A percentile compares a stretch with the other conserved stretches of the same genome.
Conservation (phyloP, 441 rosid genomes). For the Rhodomyrtus psidioides region DNA sequence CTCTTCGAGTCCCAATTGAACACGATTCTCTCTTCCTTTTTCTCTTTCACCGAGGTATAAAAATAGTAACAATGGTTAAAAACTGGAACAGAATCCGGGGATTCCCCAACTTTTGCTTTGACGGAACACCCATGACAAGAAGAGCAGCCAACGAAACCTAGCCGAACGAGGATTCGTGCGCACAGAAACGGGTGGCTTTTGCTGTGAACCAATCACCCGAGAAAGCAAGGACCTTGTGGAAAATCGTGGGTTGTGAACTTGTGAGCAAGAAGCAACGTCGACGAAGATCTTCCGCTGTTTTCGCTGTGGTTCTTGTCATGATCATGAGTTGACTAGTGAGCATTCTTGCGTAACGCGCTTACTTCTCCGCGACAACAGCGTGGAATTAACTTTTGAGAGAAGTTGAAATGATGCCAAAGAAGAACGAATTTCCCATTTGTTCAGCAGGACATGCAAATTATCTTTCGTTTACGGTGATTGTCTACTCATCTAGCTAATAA, state of each 20-base stretch:
- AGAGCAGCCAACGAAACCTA: neutral
- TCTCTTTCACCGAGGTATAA: neutral
- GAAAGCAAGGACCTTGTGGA: neutral
- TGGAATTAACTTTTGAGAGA: neutral
- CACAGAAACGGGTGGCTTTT: neutral
- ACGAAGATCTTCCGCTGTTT: neutral
- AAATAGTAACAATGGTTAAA: neutral
- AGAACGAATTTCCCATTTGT: neutral
- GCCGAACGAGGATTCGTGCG: neutral
- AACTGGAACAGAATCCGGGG: neutral
- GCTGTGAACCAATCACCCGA: neutral
- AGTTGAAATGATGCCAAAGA: neutral
- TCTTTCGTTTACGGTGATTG: neutral
- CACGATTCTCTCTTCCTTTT: neutral
- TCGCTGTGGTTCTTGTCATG: neutral
- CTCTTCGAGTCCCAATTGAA: neutral
- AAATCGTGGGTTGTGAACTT: neutral
- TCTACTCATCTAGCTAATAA: neutral
- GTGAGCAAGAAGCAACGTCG: neutral
- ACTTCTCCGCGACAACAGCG: neutral
- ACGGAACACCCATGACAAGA: neutral
- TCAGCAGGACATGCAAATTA: neutral
- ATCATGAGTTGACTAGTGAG: neutral
- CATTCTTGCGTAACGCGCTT: neutral
- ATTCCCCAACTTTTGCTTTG: neutral